Percentiles rank a stretch among this genome's conserved stretches.
phyloP scores from a whole-genome alignment of 2,329 filamentous ascomycete species.

The Aaosphaeria arxii region DNA sequence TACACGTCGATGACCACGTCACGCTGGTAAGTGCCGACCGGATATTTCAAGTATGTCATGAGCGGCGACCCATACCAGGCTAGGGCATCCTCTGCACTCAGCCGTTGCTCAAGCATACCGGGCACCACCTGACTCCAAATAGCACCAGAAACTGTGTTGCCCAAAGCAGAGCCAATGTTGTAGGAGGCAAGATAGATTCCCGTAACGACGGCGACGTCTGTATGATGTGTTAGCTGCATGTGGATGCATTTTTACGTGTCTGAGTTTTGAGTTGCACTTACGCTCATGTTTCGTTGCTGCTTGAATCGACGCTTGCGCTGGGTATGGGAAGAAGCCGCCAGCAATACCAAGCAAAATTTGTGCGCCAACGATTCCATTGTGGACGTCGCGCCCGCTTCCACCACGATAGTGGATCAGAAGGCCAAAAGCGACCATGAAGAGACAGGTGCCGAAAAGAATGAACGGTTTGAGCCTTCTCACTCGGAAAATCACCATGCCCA shows the following conservation, averaged over 20 bases:
- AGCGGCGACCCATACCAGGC: conserved; percentile 45
- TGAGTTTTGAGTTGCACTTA: background rate
- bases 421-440: conserved; percentile 65
- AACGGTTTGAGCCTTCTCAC: conserved; percentile 59
- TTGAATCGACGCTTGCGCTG: conserved; percentile 51
- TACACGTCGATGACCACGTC: conserved; percentile 46
- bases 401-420: conserved; percentile 64
- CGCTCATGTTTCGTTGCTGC: conserved; percentile 50
- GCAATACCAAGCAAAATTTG: conserved; percentile 63
- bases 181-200: conserved; percentile 62
- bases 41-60: conserved; percentile 32
- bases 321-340: conserved; percentile 60
- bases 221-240: background rate
- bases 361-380: conserved; percentile 60
- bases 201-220: conserved; percentile 60
- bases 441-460: conserved; percentile 57
- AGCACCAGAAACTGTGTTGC: conserved; percentile 59
- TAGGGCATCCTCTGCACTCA: conserved; percentile 41
- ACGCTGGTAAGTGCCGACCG: conserved; percentile 45
- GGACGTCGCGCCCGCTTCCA: conserved; percentile 39
- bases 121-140: conserved; percentile 58
- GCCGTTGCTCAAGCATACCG: conserved; percentile 37
- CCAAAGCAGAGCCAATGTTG: conserved; percentile 60
- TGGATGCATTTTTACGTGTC: no score
- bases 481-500: conserved; percentile 57